Conservation (phyloP, 225 moss, liverwort and hornwort species). For the Sphagnum tenellum region DNA sequence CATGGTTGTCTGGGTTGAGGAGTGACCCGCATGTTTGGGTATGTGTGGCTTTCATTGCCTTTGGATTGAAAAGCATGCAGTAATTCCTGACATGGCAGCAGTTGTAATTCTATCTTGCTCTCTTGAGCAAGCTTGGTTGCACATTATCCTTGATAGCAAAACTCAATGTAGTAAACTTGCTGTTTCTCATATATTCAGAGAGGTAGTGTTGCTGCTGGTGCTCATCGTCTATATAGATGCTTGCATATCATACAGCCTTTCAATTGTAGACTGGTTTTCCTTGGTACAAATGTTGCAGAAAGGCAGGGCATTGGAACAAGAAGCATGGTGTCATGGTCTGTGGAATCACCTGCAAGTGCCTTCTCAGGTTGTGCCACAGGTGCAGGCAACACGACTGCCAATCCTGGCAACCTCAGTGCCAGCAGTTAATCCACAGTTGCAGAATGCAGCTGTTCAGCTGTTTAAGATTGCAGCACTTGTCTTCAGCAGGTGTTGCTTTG, state of each 20-base stretch:
- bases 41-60: slow-evolving; percentile 1
- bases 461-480: slow-evolving; percentile 18
- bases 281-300: slow-evolving; percentile 20
- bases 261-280: slow-evolving; percentile 1
- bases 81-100: background rate
- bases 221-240: background rate
- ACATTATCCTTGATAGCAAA: background rate
- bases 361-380: slow-evolving; percentile 3
- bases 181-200: slow-evolving; percentile 1
- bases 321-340: slow-evolving; percentile 3
- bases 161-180: background rate
- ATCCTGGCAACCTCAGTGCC: slow-evolving; percentile 12
- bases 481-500: slow-evolving; percentile 13
- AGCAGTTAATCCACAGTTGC: slow-evolving; percentile 13
- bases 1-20: slow-evolving; percentile 17
- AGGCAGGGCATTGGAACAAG: slow-evolving; percentile 14
- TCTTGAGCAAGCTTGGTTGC: background rate
- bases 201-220: slow-evolving; percentile 1
- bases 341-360: slow-evolving; percentile 7
- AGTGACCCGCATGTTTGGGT: slow-evolving; percentile 16
- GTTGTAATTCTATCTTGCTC: background rate
- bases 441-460: slow-evolving; percentile 12
- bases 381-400: slow-evolving; percentile 12
- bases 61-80: background rate
- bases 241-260: slow-evolving; percentile 10